phyloP scores from a whole-genome alignment of 164 flowering plant genomes.

The Vitis vinifera region DNA sequence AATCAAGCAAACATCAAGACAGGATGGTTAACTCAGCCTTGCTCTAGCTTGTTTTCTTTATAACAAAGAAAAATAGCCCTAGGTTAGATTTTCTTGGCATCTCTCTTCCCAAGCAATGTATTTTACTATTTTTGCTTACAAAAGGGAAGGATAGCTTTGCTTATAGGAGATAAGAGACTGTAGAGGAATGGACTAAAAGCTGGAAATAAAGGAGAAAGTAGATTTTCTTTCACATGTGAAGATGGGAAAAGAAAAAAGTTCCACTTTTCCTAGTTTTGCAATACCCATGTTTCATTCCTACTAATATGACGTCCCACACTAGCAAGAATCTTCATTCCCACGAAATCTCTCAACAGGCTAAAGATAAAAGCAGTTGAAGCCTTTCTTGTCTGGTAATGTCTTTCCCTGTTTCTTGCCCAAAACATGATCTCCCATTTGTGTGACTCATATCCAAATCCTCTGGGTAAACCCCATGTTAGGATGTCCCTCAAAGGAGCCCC shows the following conservation, averaged over 20 bases:
- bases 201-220: neutral
- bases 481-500: too few relatives aligned
- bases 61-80: too few relatives aligned
- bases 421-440: too few relatives aligned
- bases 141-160: neutral
- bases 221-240: slow-evolving; percentile 5
- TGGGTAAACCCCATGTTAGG: too few relatives aligned
- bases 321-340: slow-evolving; percentile 8
- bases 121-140: too few relatives aligned
- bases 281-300: slow-evolving; percentile 4
- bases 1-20: too few relatives aligned
- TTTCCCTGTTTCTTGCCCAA: too few relatives aligned
- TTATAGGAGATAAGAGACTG: neutral
- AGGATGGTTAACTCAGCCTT: too few relatives aligned
- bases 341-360: slow-evolving; percentile 2
- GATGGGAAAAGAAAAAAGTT: slow-evolving; percentile 2
- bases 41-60: too few relatives aligned
- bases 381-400: neutral
- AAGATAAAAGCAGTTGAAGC: neutral
- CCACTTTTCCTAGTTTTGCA: slow-evolving; percentile 5
- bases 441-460: too few relatives aligned
- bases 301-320: slow-evolving; percentile 3
- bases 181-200: neutral
- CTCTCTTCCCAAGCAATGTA: too few relatives aligned
- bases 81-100: too few relatives aligned